Base-by-base conservation (phyloP, 345 rosid genomes). In the Triadica sebifera region DNA sequence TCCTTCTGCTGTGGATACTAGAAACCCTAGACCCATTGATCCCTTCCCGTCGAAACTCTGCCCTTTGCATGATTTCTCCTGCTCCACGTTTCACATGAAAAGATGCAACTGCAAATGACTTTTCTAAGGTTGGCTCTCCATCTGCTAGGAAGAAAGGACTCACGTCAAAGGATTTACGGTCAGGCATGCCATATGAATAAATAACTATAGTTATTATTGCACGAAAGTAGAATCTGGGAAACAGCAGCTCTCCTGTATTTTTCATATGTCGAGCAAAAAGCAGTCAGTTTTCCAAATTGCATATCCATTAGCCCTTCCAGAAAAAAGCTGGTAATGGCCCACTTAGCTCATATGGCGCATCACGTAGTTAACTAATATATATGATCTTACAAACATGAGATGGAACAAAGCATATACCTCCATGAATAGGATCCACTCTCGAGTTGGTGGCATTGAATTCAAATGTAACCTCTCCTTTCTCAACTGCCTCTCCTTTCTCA, bases 1-100 rank as follows among this genome's bases (percentile, higher is more conserved):
- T 91, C 80, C 92, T 81, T 68, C 86, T 87, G 75, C 83, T 86
- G 76, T 86, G 93, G 57, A 88, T 79, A 67, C 89, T 83, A 25
- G 86, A 77, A 41, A 77, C 67, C 73, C 85, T 82, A n/a, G 85
- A 72, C 65, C 85, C 84, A 45, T 63, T 75, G 8, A 64, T 65
- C 53, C 85, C 82, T 65, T 79, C 87, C 24, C 80, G 85, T 58
- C 78, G 74, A 39, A 79, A 47, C 78, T 87, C 87, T 3, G 76
- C 19, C 69, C 79, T 84, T 46, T 53, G 81, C 75, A 78, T 83
- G 65, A 70, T 65, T 69, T 88, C 83, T 65, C 82, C 80, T 45
- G 55, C 64, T 76, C 2, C 83, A 11, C 71, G 80, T 65, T 81
- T 82, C 59, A 60, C 69, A 8, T 62, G 55, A 34, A 60, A 67